These are phyloP conservation scores for Zymoseptoria crescenta DNA, from an alignment of 2,329 filamentous ascomycete genomes.

Conservation along the genomic window DNA sequence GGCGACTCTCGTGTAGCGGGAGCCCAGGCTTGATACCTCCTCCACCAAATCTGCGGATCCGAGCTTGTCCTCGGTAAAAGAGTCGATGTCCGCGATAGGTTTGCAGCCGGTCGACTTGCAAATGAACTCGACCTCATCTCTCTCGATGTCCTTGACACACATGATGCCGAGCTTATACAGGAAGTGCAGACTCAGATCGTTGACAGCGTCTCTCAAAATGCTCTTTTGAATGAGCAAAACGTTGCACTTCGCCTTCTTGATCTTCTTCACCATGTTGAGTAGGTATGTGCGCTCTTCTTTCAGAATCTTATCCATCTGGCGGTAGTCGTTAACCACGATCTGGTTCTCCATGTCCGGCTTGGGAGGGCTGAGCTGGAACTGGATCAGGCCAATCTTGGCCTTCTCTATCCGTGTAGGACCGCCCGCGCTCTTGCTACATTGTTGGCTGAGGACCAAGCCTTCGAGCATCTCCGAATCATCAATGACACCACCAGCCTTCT, in stretches of 20 bases:
- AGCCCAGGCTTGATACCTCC: slow-evolving; percentile 78
- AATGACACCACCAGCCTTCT: slow-evolving; percentile 96
- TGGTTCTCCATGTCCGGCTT: slow-evolving; percentile 99
- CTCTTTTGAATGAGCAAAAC: slow-evolving; percentile 98
- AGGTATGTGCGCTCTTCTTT: slow-evolving; percentile 98
- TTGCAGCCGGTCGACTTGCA: slow-evolving; percentile 99
- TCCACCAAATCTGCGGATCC: slow-evolving; percentile 89
- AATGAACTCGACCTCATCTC: slow-evolving; percentile 97
- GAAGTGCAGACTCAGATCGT: slow-evolving; percentile 95
- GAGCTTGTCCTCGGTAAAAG: slow-evolving; percentile 97
- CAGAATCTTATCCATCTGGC: slow-evolving; percentile 99
- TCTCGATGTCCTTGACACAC: slow-evolving; percentile 94
- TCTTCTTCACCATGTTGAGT: slow-evolving; percentile 99
- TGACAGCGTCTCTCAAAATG: slow-evolving; percentile 93
- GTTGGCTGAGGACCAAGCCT: slow-evolving; percentile 84
- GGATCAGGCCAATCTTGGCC: slow-evolving; percentile 90
- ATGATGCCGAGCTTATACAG: slow-evolving; percentile 94
- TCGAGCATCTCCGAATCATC: slow-evolving; percentile 98
- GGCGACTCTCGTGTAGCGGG: slow-evolving; percentile 89
- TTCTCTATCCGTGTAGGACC: slow-evolving; percentile 93
- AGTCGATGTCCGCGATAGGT: slow-evolving; percentile 95
- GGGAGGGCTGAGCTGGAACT: slow-evolving; percentile 96
- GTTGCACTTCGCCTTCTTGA: slow-evolving; percentile 99
- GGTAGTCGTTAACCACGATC: slow-evolving; percentile 97
- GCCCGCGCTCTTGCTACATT: slow-evolving; percentile 85